Conservation (phyloP, 2,329 filamentous ascomycete genomes). For the Penicillium sp. region DNA sequence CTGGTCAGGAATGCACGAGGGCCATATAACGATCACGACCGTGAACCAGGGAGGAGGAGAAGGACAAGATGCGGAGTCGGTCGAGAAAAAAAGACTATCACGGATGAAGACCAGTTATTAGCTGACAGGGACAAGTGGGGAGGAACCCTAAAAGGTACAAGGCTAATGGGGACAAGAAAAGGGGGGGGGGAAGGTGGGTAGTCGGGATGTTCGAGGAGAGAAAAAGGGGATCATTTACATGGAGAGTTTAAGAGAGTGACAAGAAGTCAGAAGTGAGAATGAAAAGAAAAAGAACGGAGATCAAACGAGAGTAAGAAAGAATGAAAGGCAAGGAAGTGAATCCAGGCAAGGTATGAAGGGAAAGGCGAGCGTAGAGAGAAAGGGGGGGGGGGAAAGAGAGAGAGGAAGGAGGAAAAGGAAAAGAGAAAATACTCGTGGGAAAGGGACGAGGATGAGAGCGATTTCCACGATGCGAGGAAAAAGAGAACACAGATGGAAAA, state of each 20-base stretch:
- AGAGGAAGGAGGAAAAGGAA: background rate
- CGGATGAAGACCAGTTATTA: slow-evolving; percentile 20
- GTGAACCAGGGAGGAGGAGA: slow-evolving; percentile 7
- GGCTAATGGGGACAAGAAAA: slow-evolving; percentile 18
- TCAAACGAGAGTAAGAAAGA: slow-evolving; percentile 50
- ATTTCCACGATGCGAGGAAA: background rate
- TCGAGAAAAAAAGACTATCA: slow-evolving; percentile 22
- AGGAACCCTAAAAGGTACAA: slow-evolving; percentile 14
- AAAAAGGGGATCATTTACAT: slow-evolving; percentile 15
- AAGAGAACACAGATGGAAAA: background rate
- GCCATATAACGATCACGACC: slow-evolving; percentile 4
- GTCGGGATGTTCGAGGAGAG: slow-evolving; percentile 15
- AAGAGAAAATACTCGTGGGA: background rate
- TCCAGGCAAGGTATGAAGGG: slow-evolving; percentile 25
- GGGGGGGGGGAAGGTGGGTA: slow-evolving; percentile 23
- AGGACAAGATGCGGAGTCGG: slow-evolving; percentile 15
- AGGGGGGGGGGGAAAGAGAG: slow-evolving; percentile 37
- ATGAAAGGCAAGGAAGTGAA: slow-evolving; percentile 29
- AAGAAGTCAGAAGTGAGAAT: slow-evolving; percentile 1
- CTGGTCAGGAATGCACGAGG: slow-evolving; percentile 22
- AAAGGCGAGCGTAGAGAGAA: slow-evolving; percentile 21
- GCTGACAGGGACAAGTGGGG: slow-evolving; percentile 26
- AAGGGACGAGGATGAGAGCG: slow-evolving; percentile 11
- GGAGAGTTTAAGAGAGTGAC: slow-evolving; percentile 20
- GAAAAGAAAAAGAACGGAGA: slow-evolving; percentile 27